phyloP scores from a whole-genome alignment of 352 stramenopile genomes.

The Achlya hypogyna region DNA sequence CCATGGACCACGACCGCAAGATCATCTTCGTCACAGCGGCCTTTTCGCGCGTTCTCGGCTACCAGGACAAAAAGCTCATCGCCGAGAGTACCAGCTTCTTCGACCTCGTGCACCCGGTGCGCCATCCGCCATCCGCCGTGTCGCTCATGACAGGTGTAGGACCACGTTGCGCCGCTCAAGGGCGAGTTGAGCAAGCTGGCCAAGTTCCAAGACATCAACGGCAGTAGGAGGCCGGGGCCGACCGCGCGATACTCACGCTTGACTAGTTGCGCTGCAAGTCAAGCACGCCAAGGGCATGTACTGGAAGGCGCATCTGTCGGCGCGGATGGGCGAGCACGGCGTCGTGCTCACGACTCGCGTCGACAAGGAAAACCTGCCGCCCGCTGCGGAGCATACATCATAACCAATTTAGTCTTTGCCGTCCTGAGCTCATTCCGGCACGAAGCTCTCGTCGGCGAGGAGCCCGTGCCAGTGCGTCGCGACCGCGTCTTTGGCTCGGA shows the following conservation, averaged over 20 bases:
- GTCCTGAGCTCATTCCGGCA: background rate
- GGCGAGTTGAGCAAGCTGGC: slow-evolving; percentile 42
- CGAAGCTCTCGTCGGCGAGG: slow-evolving; percentile 1
- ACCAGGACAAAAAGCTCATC: slow-evolving; percentile 67
- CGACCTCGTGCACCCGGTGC: slow-evolving; percentile 72
- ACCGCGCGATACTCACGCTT: background rate
- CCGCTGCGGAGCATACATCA: background rate
- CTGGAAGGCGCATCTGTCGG: slow-evolving; percentile 61
- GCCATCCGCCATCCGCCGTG: slow-evolving; percentile 13
- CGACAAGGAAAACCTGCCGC: slow-evolving; percentile 19
- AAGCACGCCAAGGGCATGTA: slow-evolving; percentile 70
- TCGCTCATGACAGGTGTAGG: slow-evolving; percentile 30
- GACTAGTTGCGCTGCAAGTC: slow-evolving; percentile 70
- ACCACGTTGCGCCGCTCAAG: slow-evolving; percentile 53
- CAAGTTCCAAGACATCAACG: slow-evolving; percentile 13
- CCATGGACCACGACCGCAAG: slow-evolving; percentile 41
- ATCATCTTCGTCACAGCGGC: slow-evolving; percentile 61
- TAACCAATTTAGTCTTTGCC: background rate
- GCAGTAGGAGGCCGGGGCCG: background rate
- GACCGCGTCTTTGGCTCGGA: background rate
- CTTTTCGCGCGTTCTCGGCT: slow-evolving; percentile 65
- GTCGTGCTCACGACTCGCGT: slow-evolving; percentile 74
- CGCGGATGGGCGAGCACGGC: slow-evolving; percentile 57
- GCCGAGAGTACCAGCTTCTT: slow-evolving; percentile 69
- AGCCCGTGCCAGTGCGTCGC: background rate